Percentiles rank a stretch among this genome's conserved stretches.
Conservation (phyloP, 169 alveolate species). For the Cryptosporidium sp. region DNA sequence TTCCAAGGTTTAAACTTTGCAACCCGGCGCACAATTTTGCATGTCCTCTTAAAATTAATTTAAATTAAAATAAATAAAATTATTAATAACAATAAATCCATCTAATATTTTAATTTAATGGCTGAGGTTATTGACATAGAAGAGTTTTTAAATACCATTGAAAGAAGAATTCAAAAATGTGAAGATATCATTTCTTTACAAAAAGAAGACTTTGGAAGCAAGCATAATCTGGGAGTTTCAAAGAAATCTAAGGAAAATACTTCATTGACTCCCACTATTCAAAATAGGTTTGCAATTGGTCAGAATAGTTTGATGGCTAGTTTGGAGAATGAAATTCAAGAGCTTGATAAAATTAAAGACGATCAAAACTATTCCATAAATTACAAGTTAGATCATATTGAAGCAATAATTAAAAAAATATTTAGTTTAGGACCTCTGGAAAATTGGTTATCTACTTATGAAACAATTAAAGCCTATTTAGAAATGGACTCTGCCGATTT, state of each 20-base stretch:
- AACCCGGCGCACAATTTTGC: conserved; percentile 3
- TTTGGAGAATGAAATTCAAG: conserved; percentile 52
- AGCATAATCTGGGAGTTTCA: neutral
- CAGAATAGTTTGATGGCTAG: conserved; percentile 50
- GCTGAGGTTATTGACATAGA: neutral
- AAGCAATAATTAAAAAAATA: conserved; percentile 39
- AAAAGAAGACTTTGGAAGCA: neutral
- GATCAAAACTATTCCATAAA: conserved; percentile 24
- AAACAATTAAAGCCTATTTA: conserved; percentile 56
- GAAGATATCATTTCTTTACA: conserved; percentile 7
- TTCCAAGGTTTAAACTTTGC: conserved; percentile 12
- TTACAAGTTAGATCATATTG: conserved; percentile 61
- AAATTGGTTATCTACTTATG: conserved; percentile 49
- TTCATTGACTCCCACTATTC: neutral
- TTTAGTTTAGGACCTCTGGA: conserved; percentile 69
- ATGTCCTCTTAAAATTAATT: neutral
- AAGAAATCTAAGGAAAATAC: neutral
- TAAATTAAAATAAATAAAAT: neutral
- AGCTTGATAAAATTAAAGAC: conserved; percentile 1
- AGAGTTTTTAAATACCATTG: conserved; percentile 26
- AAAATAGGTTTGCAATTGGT: conserved; percentile 43
- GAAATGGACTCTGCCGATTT: conserved; percentile 74
- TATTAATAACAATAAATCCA: neutral
- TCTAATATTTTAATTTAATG: neutral
- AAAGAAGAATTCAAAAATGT: conserved; percentile 45